These are phyloP conservation scores for Epichloe glyceriae DNA, from an alignment of 2,329 filamentous ascomycete genomes.

Conservation along the genomic window DNA sequence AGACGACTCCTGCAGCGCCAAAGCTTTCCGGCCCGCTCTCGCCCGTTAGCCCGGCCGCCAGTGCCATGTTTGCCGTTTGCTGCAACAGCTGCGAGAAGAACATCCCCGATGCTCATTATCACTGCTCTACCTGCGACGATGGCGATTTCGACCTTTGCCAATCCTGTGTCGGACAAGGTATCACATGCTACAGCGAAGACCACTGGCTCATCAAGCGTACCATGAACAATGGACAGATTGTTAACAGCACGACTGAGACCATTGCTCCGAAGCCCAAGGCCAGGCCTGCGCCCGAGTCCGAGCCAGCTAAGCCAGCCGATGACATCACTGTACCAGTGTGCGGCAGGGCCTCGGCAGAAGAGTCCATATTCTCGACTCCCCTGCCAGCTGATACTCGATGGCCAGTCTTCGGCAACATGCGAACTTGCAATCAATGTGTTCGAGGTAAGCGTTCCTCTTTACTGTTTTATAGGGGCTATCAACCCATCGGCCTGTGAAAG, in stretches of 20 bases:
- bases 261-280: slow-evolving; percentile 50
- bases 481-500: slow-evolving; percentile 4
- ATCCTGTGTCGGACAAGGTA: slow-evolving; percentile 60
- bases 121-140: slow-evolving; percentile 85
- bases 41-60: background rate
- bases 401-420: slow-evolving; percentile 25
- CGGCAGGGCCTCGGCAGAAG: background rate
- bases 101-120: slow-evolving; percentile 76
- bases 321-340: background rate
- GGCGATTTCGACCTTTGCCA: slow-evolving; percentile 92
- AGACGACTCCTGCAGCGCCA: background rate
- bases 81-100: slow-evolving; percentile 80
- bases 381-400: background rate
- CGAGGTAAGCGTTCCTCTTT: slow-evolving; percentile 18
- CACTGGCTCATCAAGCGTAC: slow-evolving; percentile 95
- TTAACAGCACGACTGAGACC: slow-evolving; percentile 76
- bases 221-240: slow-evolving; percentile 63
- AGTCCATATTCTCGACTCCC: background rate
- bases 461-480: background rate
- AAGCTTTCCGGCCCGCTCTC: background rate
- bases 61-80: slow-evolving; percentile 59
- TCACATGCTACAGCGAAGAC: slow-evolving; percentile 61
- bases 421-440: slow-evolving; percentile 58
- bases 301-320: background rate
- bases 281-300: slow-evolving; percentile 9